Percentiles rank a stretch among this genome's conserved stretches.
These are phyloP conservation scores for Ustilago sp. DNA, from an alignment of 1,284 basidiomycete genomes.

Conservation along the genomic window DNA sequence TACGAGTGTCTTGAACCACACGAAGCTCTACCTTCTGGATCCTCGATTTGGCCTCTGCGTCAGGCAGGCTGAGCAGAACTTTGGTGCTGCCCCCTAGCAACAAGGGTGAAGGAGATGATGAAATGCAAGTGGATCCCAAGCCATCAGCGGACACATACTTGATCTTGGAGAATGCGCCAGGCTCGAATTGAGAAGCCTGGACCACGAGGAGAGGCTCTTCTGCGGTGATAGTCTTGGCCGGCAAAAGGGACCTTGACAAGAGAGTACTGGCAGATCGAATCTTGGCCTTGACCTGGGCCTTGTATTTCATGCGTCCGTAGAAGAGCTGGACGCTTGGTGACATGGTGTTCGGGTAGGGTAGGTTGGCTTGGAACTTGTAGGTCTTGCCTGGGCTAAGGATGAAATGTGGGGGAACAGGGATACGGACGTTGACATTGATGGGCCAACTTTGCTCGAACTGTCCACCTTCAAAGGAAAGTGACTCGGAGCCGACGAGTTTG, in stretches of 20 bases:
- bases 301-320: slow-evolving; percentile 20
- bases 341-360: slow-evolving; percentile 3
- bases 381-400: not conserved
- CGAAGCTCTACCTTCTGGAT: not conserved
- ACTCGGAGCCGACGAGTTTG: slow-evolving; percentile 17
- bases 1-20: slow-evolving; percentile 12
- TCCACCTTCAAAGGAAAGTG: slow-evolving; percentile 20
- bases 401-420: not conserved
- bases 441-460: slow-evolving; percentile 21
- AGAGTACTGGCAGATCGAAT: not conserved
- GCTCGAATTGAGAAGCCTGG: not conserved
- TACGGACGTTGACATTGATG: slow-evolving; percentile 4
- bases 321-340: slow-evolving; percentile 23
- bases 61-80: not conserved
- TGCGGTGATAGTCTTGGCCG: not conserved
- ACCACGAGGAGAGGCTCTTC: slow-evolving; percentile 4
- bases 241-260: slow-evolving; percentile 1
- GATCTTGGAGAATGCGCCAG: slow-evolving; percentile 1
- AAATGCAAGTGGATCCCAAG: slow-evolving; percentile 14
- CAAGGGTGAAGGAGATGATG: slow-evolving; percentile 5
- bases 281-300: slow-evolving; percentile 10
- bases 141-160: slow-evolving; percentile 11
- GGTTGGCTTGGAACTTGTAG: slow-evolving; percentile 12
- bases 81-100: slow-evolving; percentile 8
- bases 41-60: not conserved